Evolutionary conservation across 2,329 filamentous ascomycete genomes (phyloP).

Genomic region (Talaromyces islandicus): DNA sequence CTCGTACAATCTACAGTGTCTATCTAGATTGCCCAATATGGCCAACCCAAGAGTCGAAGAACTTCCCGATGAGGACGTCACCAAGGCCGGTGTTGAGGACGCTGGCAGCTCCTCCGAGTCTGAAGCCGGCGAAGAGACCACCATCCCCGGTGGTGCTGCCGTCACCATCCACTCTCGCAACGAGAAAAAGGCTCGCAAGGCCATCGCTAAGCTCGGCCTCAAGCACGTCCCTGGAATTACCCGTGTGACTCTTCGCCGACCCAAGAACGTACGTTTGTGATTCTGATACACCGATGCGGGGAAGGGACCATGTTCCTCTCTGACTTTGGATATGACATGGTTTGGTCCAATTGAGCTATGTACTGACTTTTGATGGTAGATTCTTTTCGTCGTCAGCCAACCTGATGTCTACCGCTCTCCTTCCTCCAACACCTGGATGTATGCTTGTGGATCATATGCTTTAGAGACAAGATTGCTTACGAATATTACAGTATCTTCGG

Average conservation of each 20-base stretch:
- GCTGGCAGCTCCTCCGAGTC: slow-evolving; percentile 48
- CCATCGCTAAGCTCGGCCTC: slow-evolving; percentile 95
- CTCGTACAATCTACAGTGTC: not conserved
- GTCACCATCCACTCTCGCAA: slow-evolving; percentile 96
- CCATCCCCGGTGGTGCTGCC: slow-evolving; percentile 75
- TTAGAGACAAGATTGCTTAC: slow-evolving; percentile 18
- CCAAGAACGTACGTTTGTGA: slow-evolving; percentile 92
- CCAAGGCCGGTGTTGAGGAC: slow-evolving; percentile 77
- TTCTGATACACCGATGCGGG: slow-evolving; percentile 7
- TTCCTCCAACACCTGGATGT: slow-evolving; percentile 99
- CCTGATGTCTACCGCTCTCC: slow-evolving; percentile 99
- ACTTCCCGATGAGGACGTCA: slow-evolving; percentile 78
- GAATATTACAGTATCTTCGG: slow-evolving; percentile 74
- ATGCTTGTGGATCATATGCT: slow-evolving; percentile 38
- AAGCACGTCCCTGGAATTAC: slow-evolving; percentile 97
- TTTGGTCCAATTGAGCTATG: slow-evolving; percentile 4
- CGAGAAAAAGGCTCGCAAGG: slow-evolving; percentile 99
- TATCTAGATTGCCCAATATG: slow-evolving; percentile 54
- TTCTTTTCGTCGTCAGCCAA: slow-evolving; percentile 99
- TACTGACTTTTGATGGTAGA: slow-evolving; percentile 48
- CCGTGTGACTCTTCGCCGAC: slow-evolving; percentile 92
- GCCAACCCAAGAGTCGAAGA: slow-evolving; percentile 97
- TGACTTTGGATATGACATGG: not conserved
- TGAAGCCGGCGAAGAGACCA: slow-evolving; percentile 51
- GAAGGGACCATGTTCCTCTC: not conserved